A percentile compares a stretch with the other conserved stretches of the same genome.
phyloP scores from a whole-genome alignment of 176 grass and related monocot species.

The Lolium rigidum region DNA sequence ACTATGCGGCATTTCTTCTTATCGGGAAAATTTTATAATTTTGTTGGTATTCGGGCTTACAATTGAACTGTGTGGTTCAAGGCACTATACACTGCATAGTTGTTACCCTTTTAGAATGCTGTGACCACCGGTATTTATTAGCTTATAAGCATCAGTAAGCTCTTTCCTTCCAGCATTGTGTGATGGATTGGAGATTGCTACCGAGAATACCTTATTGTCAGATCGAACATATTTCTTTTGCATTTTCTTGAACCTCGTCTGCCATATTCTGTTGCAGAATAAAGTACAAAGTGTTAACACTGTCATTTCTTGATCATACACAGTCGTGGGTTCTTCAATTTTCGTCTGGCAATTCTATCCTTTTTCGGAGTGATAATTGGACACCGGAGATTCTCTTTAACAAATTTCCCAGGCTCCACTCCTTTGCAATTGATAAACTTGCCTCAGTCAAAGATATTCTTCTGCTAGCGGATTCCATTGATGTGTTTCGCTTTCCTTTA shows the following conservation, averaged over 20 bases:
- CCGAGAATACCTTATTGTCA: not conserved
- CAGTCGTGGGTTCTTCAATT: not conserved
- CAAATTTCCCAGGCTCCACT: not conserved
- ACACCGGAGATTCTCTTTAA: not conserved
- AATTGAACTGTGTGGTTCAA: not conserved
- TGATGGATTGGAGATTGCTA: constrained; percentile 7
- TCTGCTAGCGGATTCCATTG: not conserved
- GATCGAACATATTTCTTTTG: not conserved
- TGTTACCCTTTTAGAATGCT: not conserved
- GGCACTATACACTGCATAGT: not conserved
- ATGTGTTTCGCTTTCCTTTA: not conserved
- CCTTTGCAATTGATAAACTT: not conserved
- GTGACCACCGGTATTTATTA: constrained; percentile 3
- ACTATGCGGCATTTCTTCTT: not conserved
- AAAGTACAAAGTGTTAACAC: not conserved
- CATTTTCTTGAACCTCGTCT: not conserved
- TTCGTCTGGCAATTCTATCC: not conserved
- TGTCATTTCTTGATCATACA: constrained; percentile 14
- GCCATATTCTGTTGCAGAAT: constrained; percentile 11
- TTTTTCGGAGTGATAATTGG: not conserved
- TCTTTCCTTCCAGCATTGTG: not conserved
- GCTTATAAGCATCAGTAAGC: not conserved
- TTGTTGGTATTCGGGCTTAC: constrained; percentile 1
- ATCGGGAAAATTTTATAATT: not conserved
- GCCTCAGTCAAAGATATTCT: not conserved